Evolutionary conservation across 1,284 basidiomycete genomes (phyloP).

Genomic region (Tranzscheliella williamsii): DNA sequence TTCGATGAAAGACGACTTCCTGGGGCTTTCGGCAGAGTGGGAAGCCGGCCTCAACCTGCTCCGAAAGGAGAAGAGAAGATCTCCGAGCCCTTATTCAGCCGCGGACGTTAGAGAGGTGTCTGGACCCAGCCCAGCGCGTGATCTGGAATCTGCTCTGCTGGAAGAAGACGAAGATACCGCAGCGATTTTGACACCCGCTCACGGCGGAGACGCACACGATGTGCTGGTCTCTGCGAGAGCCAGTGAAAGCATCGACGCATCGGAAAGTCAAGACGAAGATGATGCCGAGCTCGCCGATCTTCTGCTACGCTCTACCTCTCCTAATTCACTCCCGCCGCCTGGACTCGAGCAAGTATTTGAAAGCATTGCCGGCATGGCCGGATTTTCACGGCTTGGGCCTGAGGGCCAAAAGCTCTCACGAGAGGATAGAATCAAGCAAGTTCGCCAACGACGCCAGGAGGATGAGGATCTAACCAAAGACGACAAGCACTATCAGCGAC

Average conservation of each 20-base stretch:
- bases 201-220: background rate
- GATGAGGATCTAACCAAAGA: conserved; percentile 9
- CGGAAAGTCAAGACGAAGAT: conserved; percentile 15
- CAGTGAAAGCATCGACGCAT: background rate
- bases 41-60: conserved; percentile 49
- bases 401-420: conserved; percentile 23
- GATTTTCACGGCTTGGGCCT: conserved; percentile 1
- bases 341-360: conserved; percentile 56
- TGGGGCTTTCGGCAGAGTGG: conserved; percentile 53
- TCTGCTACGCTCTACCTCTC: conserved; percentile 38
- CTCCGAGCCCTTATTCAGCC: conserved; percentile 15
- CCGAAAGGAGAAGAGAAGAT: conserved; percentile 22
- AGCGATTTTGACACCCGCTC: background rate
- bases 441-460: conserved; percentile 19
- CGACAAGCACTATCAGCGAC: conserved; percentile 3
- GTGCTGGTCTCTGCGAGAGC: background rate
- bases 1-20: conserved; percentile 52
- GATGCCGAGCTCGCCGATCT: conserved; percentile 23
- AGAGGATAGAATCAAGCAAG: conserved; percentile 45
- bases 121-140: conserved; percentile 9
- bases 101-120: conserved; percentile 13
- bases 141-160: conserved; percentile 8
- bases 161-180: conserved; percentile 45
- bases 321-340: conserved; percentile 44
- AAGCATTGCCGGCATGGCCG: conserved; percentile 39